Percentiles rank a stretch among this genome's conserved stretches.
Conservation (phyloP, 2,329 filamentous ascomycete genomes). For the Phaeosphaeria sp. region DNA sequence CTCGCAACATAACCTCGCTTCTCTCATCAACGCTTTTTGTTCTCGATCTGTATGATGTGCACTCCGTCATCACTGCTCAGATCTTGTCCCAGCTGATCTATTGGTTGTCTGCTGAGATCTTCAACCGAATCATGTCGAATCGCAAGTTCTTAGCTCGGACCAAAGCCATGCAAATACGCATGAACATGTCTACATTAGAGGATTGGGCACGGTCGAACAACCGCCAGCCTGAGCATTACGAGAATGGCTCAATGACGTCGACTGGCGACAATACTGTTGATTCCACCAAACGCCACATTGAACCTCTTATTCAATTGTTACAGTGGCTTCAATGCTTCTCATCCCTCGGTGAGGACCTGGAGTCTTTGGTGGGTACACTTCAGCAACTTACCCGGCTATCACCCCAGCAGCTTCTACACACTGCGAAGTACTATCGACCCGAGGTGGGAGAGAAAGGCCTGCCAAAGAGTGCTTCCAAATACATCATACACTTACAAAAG, state of each 20-base stretch:
- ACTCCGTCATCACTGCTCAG: constrained; percentile 93
- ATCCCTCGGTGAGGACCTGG: constrained; percentile 86
- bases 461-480: constrained; percentile 86
- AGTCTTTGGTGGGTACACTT: constrained; percentile 85
- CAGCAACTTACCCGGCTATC: constrained; percentile 86
- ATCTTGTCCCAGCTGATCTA: constrained; percentile 92
- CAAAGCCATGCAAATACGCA: constrained; percentile 99
- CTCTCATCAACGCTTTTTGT: constrained; percentile 96
- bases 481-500: constrained; percentile 79
- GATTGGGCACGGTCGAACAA: constrained; percentile 97
- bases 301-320: constrained; percentile 88
- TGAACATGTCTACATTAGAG: constrained; percentile 95
- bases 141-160: constrained; percentile 92
- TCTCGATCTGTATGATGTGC: constrained; percentile 96
- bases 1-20: constrained; percentile 92
- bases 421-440: constrained; percentile 89
- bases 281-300: constrained; percentile 80
- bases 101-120: constrained; percentile 94
- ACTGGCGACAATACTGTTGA: constrained; percentile 89
- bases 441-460: constrained; percentile 95
- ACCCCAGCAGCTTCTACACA: constrained; percentile 87
- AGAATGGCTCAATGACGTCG: constrained; percentile 84
- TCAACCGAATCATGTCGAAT: constrained; percentile 97
- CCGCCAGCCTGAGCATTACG: constrained; percentile 91
- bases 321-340: constrained; percentile 99